These are phyloP conservation scores for Podaxis sp. DNA, from an alignment of 768 basidiomycete genomes.

Conservation along the genomic window DNA sequence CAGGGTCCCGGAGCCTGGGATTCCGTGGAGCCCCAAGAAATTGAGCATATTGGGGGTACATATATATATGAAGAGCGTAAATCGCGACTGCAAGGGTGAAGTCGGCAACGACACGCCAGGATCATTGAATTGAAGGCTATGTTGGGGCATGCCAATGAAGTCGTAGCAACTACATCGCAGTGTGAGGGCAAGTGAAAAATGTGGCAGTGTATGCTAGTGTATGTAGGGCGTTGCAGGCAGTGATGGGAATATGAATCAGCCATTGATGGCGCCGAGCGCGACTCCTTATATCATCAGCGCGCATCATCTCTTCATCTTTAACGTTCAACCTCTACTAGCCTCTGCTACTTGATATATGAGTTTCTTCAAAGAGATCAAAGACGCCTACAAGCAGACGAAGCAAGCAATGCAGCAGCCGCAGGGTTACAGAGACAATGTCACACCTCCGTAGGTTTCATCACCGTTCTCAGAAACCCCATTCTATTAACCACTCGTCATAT, in stretches of 20 bases:
- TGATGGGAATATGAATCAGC: background rate
- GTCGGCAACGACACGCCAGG: background rate
- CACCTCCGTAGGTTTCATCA: slow-evolving; percentile 2
- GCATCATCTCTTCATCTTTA: background rate
- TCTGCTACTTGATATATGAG: too few species aligned
- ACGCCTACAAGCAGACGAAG: slow-evolving; percentile 4
- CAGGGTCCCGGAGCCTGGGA: background rate
- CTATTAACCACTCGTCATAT: background rate
- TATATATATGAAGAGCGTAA: too few species aligned
- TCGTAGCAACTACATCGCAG: background rate
- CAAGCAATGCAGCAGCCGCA: background rate
- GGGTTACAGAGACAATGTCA: background rate
- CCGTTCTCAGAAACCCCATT: background rate
- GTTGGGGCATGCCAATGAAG: too few species aligned
- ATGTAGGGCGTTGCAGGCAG: background rate
- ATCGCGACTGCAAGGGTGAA: too few species aligned
- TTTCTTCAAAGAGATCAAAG: background rate
- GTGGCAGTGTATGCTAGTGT: background rate
- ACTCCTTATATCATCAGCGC: background rate
- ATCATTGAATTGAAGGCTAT: background rate
- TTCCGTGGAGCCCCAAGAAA: too few species aligned
- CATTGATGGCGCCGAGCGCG: background rate
- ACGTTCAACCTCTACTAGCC: background rate
- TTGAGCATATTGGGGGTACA: too few species aligned
- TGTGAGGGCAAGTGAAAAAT: background rate